Conservation (phyloP, 352 stramenopile species). For the Phytophthora litchii region DNA sequence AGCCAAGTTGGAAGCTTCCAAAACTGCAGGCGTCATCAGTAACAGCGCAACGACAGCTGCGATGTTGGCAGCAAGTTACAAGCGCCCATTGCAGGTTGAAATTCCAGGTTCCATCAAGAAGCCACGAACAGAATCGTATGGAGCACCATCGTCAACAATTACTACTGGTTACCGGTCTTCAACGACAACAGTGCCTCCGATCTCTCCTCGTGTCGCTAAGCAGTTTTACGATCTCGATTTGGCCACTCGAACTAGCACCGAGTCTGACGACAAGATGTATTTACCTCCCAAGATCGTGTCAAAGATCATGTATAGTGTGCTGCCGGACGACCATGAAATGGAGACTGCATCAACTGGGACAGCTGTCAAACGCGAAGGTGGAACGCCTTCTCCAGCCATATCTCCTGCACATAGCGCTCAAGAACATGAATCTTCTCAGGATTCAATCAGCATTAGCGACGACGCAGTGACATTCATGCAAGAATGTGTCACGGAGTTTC, state of each 20-base stretch:
- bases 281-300: conserved; percentile 67
- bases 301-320: conserved; percentile 73
- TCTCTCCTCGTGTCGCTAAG: conserved; percentile 65
- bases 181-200: conserved; percentile 27
- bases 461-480: conserved; percentile 81
- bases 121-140: conserved; percentile 13
- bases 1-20: conserved; percentile 22
- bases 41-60: conserved; percentile 17
- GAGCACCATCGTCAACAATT: neutral
- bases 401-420: conserved; percentile 6
- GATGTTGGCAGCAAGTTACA: conserved; percentile 22
- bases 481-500: conserved; percentile 85
- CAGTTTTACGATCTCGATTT: conserved; percentile 76
- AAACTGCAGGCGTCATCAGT: conserved; percentile 7
- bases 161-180: conserved; percentile 8
- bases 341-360: neutral
- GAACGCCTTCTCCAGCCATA: conserved; percentile 9
- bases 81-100: conserved; percentile 37
- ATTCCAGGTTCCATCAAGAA: conserved; percentile 34
- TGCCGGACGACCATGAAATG: conserved; percentile 33
- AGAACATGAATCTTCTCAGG: conserved; percentile 8
- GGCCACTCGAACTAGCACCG: conserved; percentile 55
- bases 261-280: conserved; percentile 80
- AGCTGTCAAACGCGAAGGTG: conserved; percentile 12
- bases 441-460: conserved; percentile 77